Evolutionary conservation across 768 basidiomycete genomes (phyloP), one percentile per base, ranked within the genome.

Genomic region (Kwoniella sp.): DNA sequence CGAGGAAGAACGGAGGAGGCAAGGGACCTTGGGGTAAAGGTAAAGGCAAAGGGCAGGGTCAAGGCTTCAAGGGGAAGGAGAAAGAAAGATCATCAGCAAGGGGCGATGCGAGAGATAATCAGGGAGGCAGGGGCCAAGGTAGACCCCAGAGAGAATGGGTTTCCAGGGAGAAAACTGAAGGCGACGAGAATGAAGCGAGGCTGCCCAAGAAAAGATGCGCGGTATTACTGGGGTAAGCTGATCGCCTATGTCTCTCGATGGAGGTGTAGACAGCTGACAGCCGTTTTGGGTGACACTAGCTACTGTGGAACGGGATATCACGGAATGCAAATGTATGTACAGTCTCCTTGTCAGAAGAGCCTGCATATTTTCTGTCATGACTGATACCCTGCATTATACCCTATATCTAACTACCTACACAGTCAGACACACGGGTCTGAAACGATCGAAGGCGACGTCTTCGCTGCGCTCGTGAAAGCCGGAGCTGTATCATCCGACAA

Each of bases 401-500:
- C n/a, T n/a, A n/a, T n/a, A n/a, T n/a, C n/a, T n/a, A n/a, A n/a
- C n/a, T n/a, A 25, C 23, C 51, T 4, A 38, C 28, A 57, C 65
- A 92, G 91, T 57, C 91, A 93, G 77, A 88, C 87, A 8, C 84
- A 87, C 55, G 84, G 63, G 12, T 50, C 85, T 9, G 85, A 84
- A 50, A 98, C 96, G 0, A 93, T 99, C 68, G 96, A 98, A 81
- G 91, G 92, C 22, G 86, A 87, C 45, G 79, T 99, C 31, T 99
- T 96, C 73, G 86, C 88, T 50, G 93, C 93, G 0, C 83, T 98
- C 54, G 89, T 93, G 28, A 88, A 89, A 70, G 89, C 89, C 1
- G 95, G 94, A 11, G 93, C 92, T 3, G 89, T 99, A n/a, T 95
- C 92, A 28, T 84, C 88, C 67, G 95, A 97, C 80, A 99, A 99